A percentile compares a stretch with the other conserved stretches of the same genome.
phyloP scores from a whole-genome alignment of 2,329 filamentous ascomycete genomes.

The Coniochaeta pulveracea region DNA sequence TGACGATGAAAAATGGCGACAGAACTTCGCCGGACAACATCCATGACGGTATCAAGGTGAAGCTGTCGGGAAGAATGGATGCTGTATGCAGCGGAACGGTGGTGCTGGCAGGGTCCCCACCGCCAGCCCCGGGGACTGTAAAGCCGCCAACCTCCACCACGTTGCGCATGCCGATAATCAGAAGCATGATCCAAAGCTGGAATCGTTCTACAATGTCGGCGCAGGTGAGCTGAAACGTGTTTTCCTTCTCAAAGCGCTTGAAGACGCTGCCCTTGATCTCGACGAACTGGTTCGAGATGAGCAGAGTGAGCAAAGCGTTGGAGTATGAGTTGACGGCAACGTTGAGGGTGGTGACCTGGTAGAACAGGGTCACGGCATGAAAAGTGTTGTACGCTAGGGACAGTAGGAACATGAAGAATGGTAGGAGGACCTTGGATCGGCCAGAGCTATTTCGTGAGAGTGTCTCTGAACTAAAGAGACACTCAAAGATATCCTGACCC shows the following conservation, averaged over 20 bases:
- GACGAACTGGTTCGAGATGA: slow-evolving; percentile 96
- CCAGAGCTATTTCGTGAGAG: slow-evolving; percentile 80
- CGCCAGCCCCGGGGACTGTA: slow-evolving; percentile 45
- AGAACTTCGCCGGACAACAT: slow-evolving; percentile 70
- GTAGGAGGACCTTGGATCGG: slow-evolving; percentile 79
- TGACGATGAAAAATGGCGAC: slow-evolving; percentile 84
- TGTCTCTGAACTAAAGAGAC: slow-evolving; percentile 85
- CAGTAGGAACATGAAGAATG: slow-evolving; percentile 82
- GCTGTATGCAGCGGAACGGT: slow-evolving; percentile 52
- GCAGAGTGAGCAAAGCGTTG: slow-evolving; percentile 81
- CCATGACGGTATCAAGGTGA: slow-evolving; percentile 79
- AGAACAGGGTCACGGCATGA: slow-evolving; percentile 83
- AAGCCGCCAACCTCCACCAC: slow-evolving; percentile 90
- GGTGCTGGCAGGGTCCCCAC: slow-evolving; percentile 33
- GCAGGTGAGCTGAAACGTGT: slow-evolving; percentile 90
- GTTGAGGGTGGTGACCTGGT: slow-evolving; percentile 94
- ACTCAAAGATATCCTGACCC: slow-evolving; percentile 93
- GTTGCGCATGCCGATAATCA: slow-evolving; percentile 93
- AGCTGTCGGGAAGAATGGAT: slow-evolving; percentile 79
- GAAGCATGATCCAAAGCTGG: slow-evolving; percentile 92
- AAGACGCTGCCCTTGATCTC: slow-evolving; percentile 98
- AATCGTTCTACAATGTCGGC: slow-evolving; percentile 96
- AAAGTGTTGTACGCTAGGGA: slow-evolving; percentile 79
- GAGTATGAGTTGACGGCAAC: slow-evolving; percentile 98
- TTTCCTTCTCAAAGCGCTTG: slow-evolving; percentile 98